A percentile compares a stretch with the other conserved stretches of the same genome.
Evolutionary conservation across 805 yeast genomes (phyloP).

Genomic region (Candida xyloterini): DNA sequence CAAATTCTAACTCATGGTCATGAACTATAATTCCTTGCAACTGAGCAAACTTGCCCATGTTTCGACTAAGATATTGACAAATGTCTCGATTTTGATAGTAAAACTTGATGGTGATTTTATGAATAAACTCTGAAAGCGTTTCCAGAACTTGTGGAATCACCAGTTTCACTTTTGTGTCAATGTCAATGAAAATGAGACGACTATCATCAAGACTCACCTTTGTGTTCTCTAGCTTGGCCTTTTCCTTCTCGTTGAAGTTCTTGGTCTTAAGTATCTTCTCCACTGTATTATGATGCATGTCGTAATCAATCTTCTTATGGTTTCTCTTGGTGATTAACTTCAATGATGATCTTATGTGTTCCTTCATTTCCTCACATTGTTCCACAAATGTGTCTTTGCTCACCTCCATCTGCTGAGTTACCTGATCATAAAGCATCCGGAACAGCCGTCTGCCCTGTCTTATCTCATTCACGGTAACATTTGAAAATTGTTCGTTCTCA

Average conservation of each 20-base stretch:
- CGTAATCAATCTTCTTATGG: constrained; percentile 41
- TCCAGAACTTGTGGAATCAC: constrained; percentile 46
- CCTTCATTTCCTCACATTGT: constrained; percentile 40
- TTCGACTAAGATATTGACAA: constrained; percentile 31
- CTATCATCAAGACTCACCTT: constrained; percentile 34
- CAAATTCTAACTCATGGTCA: constrained; percentile 25
- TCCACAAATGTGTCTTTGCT: constrained; percentile 31
- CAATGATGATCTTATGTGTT: constrained; percentile 35
- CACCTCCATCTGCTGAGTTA: constrained; percentile 22
- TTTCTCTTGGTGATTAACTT: constrained; percentile 44
- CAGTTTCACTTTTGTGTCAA: constrained; percentile 40
- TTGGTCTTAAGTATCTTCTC: constrained; percentile 38
- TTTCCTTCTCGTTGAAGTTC: constrained; percentile 38
- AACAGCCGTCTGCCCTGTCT: constrained; percentile 29
- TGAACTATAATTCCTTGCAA: constrained; percentile 32
- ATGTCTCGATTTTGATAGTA: constrained; percentile 39
- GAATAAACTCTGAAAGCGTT: constrained; percentile 48
- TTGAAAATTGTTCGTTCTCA: constrained; percentile 29
- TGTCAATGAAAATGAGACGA: constrained; percentile 31
- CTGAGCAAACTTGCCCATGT: constrained; percentile 27
- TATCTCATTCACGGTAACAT: constrained; percentile 30
- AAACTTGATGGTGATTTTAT: constrained; percentile 37
- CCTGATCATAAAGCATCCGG: constrained; percentile 22
- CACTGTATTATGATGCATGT: constrained; percentile 36
- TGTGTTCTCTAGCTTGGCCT: constrained; percentile 31